Evolutionary conservation across 2,329 filamentous ascomycete species (phyloP), one percentile per base, ranked within the genome.

Genomic region (Neofusicoccum kwambonambiense): DNA sequence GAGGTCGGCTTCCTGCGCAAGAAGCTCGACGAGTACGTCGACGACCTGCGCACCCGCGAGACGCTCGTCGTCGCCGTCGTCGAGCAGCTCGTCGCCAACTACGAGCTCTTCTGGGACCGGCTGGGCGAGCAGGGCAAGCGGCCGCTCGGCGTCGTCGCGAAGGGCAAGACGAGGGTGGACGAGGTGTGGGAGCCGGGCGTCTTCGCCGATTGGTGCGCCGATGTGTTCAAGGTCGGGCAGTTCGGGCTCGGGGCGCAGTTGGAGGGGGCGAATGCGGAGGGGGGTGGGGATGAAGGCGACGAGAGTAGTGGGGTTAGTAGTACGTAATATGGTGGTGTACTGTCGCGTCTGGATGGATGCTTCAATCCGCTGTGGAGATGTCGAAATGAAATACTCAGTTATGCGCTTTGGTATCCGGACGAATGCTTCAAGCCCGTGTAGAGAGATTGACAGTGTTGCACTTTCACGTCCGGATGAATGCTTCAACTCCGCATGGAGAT

Each of bases 61-160:
- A 90, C 88, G 35, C 80, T 90, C 8, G 86, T 89, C 4, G 86
- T 84, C 13, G 88, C 88, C 2, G 87, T 90, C 27, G 83, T 88
- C 73, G 87, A 89, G 70, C 83, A 84, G 67, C 85, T 89, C 13
- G 81, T 87, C 15, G 82, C 86, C 71, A 81, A 81, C 9, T 90
- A 90, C 69, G 87, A 90, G 71, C 82, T 84, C 5, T 90, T 77
- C 27, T 82, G 82, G 8, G 81, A 81, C 60, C 70, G 77, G 60
- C 72, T 72, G 19, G 70, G 71, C 62, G 67, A 68, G 64, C 68
- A 68, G 64, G 72, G 70, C 35, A 73, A 71, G 70, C 11, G n/a
- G 39, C 1, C 34, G 13, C 69, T 73, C 67, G 13, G 68, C 68
- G 2, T 56, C 64, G 1, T 62, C 67, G 22, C 45, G 5, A 87